Evolutionary conservation across 2,329 filamentous ascomycete species (phyloP).

Genomic region (Pseudogymnoascus sp.): DNA sequence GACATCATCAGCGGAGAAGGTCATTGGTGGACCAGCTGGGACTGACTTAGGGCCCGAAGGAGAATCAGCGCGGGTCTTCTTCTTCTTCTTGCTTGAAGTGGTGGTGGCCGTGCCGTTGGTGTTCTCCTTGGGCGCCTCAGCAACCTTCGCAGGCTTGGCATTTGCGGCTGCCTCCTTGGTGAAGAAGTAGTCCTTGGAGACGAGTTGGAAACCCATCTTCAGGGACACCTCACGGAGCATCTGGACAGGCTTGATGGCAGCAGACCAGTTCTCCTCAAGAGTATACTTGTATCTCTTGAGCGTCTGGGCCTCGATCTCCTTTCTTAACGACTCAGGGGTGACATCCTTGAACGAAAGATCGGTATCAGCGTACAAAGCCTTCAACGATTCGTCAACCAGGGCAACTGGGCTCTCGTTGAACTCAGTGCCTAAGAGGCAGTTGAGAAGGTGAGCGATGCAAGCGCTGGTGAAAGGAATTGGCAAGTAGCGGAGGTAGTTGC

Average conservation of each 20-base stretch:
- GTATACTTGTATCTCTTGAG: constrained; percentile 67
- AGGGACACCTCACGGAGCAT: constrained; percentile 81
- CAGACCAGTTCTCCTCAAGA: constrained; percentile 60
- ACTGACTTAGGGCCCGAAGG: constrained; percentile 24
- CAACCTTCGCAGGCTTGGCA: constrained; percentile 24
- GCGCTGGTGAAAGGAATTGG: constrained; percentile 72
- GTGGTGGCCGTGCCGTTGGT: constrained; percentile 23
- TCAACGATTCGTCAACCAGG: constrained; percentile 67
- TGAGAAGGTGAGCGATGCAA: constrained; percentile 79
- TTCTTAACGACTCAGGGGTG: constrained; percentile 63
- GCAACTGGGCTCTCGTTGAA: constrained; percentile 71
- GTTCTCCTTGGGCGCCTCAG: constrained; percentile 37
- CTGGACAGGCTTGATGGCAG: constrained; percentile 64
- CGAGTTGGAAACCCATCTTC: constrained; percentile 83
- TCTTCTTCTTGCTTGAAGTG: constrained; percentile 43
- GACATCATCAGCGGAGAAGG: constrained; percentile 78
- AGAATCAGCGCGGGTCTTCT: constrained; percentile 49
- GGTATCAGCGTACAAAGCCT: constrained; percentile 68
- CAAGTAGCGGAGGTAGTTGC: constrained; percentile 69
- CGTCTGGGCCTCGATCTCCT: constrained; percentile 65
- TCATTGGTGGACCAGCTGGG: constrained; percentile 40
- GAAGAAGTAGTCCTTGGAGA: constrained; percentile 70
- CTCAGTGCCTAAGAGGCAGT: constrained; percentile 76
- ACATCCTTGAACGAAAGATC: constrained; percentile 75
- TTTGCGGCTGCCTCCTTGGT: constrained; percentile 31